Evolutionary conservation across 78 protist genomes (phyloP).

Genomic region (Tieghemostelium lacteum): DNA sequence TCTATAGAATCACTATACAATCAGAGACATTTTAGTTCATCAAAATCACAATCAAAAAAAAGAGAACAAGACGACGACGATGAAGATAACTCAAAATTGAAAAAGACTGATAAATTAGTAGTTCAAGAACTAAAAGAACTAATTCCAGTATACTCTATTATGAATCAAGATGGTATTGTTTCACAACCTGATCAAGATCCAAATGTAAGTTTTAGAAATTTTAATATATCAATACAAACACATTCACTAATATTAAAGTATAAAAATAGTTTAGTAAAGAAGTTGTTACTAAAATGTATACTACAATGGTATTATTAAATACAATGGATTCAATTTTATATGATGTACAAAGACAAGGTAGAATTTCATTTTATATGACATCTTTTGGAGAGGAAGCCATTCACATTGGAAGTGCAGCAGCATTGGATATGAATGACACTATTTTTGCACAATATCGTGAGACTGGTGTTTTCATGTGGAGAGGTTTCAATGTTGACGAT

Average conservation of each 20-base stretch:
- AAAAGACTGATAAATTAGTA: slow-evolving; percentile 41
- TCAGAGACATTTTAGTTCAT: too few species aligned
- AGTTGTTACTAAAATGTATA: slow-evolving; percentile 84
- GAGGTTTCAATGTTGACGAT: slow-evolving; percentile 92
- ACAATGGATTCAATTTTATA: slow-evolving; percentile 91
- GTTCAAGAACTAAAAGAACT: slow-evolving; percentile 38
- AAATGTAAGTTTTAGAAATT: slow-evolving; percentile 29
- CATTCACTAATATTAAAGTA: neutral
- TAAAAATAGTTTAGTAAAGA: slow-evolving; percentile 71
- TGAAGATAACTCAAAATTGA: slow-evolving; percentile 21
- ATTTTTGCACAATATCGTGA: slow-evolving; percentile 95
- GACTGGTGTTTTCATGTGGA: slow-evolving; percentile 92
- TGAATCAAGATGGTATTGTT: slow-evolving; percentile 79
- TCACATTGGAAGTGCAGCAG: slow-evolving; percentile 92
- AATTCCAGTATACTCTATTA: slow-evolving; percentile 71
- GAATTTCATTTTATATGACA: slow-evolving; percentile 97
- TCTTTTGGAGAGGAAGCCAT: slow-evolving; percentile 94
- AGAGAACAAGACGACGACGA: neutral
- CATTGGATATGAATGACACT: slow-evolving; percentile 84
- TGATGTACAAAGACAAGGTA: slow-evolving; percentile 94
- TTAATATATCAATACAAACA: neutral
- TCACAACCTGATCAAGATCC: slow-evolving; percentile 55
- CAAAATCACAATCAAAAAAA: neutral
- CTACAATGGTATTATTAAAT: slow-evolving; percentile 79
- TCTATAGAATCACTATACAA: too few species aligned